These are phyloP conservation scores for Penicillium sp. DNA, from an alignment of 2,329 filamentous ascomycete species.

Conservation along the genomic window DNA sequence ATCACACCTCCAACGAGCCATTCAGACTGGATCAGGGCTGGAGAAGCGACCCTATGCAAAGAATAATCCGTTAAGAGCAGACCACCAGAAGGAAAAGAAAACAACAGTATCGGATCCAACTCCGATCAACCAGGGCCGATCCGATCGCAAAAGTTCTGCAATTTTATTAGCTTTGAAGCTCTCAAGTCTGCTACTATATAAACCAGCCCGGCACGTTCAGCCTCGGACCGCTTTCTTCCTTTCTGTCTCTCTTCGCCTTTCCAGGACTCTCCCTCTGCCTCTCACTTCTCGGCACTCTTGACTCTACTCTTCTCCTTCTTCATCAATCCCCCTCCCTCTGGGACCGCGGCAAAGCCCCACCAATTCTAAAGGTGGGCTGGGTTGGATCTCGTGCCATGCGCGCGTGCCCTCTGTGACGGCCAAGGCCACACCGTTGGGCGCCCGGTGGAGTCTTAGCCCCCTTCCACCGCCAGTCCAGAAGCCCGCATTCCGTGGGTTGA, in stretches of 20 bases:
- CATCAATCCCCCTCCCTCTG: not conserved
- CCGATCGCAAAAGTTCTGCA: slow-evolving; percentile 2
- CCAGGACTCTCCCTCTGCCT: not conserved
- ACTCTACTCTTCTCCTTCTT: not conserved
- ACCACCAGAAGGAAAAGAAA: not conserved
- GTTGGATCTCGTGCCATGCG: slow-evolving; percentile 23
- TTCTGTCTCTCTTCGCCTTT: not conserved
- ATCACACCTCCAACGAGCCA: not conserved
- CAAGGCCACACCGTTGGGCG: slow-evolving; percentile 29
- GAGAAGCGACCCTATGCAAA: not conserved
- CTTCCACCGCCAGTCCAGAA: slow-evolving; percentile 10
- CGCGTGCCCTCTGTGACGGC: slow-evolving; percentile 21
- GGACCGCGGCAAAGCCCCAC: not conserved
- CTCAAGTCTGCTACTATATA: not conserved
- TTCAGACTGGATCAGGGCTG: not conserved
- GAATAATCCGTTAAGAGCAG: not conserved
- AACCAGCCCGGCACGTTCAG: not conserved
- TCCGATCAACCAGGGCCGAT: slow-evolving; percentile 7
- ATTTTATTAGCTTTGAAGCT: not conserved
- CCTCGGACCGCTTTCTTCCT: not conserved
- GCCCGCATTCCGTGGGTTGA: slow-evolving; percentile 23
- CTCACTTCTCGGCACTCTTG: not conserved
- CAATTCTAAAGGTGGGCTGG: not conserved
- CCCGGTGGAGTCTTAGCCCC: slow-evolving; percentile 27
- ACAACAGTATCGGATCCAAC: not conserved